These are phyloP conservation scores for Aspergillus sp. DNA, from an alignment of 2,329 filamentous ascomycete genomes.

Conservation along the genomic window DNA sequence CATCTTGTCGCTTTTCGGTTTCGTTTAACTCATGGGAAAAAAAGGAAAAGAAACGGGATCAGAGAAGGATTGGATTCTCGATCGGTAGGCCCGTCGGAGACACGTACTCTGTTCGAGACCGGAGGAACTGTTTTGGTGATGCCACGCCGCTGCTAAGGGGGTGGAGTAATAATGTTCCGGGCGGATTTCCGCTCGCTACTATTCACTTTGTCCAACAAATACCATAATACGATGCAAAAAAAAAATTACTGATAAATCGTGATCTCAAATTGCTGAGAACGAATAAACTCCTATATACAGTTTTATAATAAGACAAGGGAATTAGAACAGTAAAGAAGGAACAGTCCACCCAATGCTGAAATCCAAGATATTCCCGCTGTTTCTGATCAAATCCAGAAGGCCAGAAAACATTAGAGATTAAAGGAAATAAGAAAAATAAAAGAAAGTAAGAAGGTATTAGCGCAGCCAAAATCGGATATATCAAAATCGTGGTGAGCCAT, in stretches of 20 bases:
- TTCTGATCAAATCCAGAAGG: conserved; percentile 2
- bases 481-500: conserved; percentile 1
- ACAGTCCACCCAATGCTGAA: not conserved
- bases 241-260: too few species aligned
- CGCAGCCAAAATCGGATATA: not conserved
- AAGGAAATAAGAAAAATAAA: conserved; percentile 3
- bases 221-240: too few species aligned
- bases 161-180: conserved; percentile 27
- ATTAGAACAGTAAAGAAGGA: not conserved
- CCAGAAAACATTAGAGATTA: conserved; percentile 2
- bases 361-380: not conserved
- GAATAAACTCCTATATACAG: not conserved
- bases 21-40: not conserved
- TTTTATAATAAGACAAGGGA: not conserved
- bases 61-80: conserved; percentile 10
- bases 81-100: not conserved
- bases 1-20: not conserved
- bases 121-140: conserved; percentile 26
- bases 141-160: conserved; percentile 29
- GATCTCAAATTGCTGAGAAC: too few species aligned
- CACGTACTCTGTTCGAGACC: conserved; percentile 5
- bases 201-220: not conserved
- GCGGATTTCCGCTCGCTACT: not conserved
- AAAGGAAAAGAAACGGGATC: not conserved
- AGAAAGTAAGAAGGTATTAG: not conserved